Evolutionary conservation across 2,329 filamentous ascomycete genomes (phyloP).

Genomic region (Helicocarpus griseus): DNA sequence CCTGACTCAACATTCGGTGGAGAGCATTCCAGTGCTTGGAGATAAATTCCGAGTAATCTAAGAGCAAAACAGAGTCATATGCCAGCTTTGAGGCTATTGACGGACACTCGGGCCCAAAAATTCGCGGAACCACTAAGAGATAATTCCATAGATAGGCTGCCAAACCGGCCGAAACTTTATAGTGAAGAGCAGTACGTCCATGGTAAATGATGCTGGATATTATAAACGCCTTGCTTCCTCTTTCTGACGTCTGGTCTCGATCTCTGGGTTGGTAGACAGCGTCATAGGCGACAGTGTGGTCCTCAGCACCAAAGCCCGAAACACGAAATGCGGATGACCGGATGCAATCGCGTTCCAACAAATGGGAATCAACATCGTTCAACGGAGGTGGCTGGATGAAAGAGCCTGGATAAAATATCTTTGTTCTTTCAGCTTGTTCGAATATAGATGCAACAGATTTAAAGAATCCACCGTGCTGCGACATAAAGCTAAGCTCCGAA

Average conservation of each 20-base stretch:
- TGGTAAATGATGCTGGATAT: not conserved
- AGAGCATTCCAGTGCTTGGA: conserved; percentile 14
- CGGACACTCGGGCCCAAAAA: not conserved
- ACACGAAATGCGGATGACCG: conserved; percentile 25
- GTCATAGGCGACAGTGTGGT: conserved; percentile 23
- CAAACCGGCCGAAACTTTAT: not conserved
- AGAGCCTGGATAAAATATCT: conserved; percentile 7
- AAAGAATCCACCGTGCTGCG: conserved; percentile 31
- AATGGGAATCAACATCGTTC: conserved; percentile 4
- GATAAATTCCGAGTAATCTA: conserved; percentile 8
- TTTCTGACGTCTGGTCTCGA: not conserved
- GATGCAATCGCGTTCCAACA: conserved; percentile 21
- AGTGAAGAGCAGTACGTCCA: not conserved
- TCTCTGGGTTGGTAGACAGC: conserved; percentile 26
- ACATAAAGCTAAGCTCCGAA: conserved; percentile 24
- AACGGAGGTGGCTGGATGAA: conserved; percentile 1
- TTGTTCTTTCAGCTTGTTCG: not conserved
- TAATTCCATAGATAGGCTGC: not conserved
- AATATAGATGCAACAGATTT: conserved; percentile 10
- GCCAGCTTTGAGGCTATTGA: not conserved
- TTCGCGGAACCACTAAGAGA: not conserved
- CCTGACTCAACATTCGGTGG: conserved; percentile 12
- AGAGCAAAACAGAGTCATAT: not conserved
- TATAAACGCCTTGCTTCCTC: not conserved
- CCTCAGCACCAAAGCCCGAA: conserved; percentile 30